Conservation (phyloP, 768 basidiomycete genomes). For the Tulasnella sp. region DNA sequence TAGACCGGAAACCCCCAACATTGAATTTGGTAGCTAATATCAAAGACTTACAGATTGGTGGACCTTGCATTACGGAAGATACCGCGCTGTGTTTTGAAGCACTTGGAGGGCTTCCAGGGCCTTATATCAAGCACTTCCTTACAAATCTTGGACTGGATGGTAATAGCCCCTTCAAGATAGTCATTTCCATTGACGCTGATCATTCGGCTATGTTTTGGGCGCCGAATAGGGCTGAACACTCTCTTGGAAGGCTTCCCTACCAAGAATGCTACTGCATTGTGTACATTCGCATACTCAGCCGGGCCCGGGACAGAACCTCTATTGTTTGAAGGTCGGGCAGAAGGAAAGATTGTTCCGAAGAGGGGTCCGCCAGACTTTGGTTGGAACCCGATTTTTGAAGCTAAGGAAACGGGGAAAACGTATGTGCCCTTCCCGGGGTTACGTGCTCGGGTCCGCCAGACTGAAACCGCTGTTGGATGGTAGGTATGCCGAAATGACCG, state of each 20-base stretch:
- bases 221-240: slow-evolving; percentile 63
- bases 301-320: slow-evolving; percentile 62
- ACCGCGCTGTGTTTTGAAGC: slow-evolving; percentile 91
- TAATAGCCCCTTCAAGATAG: slow-evolving; percentile 30
- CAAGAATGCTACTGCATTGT: slow-evolving; percentile 80
- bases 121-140: slow-evolving; percentile 95
- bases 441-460: not conserved
- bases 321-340: slow-evolving; percentile 80
- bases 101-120: slow-evolving; percentile 86
- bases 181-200: not conserved
- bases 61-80: slow-evolving; percentile 78
- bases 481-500: slow-evolving; percentile 67
- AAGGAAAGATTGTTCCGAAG: slow-evolving; percentile 84
- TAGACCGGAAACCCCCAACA: not conserved
- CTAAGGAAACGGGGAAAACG: slow-evolving; percentile 72
- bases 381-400: slow-evolving; percentile 88
- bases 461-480: slow-evolving; percentile 1
- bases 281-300: slow-evolving; percentile 91
- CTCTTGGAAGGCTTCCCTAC: slow-evolving; percentile 74
- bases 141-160: slow-evolving; percentile 80
- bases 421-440: slow-evolving; percentile 40
- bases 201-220: slow-evolving; percentile 4
- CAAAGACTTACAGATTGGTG: slow-evolving; percentile 41
- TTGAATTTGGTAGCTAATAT: not conserved
- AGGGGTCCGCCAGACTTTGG: slow-evolving; percentile 78